Percentiles rank a stretch among this genome's conserved stretches.
Evolutionary conservation across 768 basidiomycete genomes (phyloP).

Genomic region (Gyrodon lividus): DNA sequence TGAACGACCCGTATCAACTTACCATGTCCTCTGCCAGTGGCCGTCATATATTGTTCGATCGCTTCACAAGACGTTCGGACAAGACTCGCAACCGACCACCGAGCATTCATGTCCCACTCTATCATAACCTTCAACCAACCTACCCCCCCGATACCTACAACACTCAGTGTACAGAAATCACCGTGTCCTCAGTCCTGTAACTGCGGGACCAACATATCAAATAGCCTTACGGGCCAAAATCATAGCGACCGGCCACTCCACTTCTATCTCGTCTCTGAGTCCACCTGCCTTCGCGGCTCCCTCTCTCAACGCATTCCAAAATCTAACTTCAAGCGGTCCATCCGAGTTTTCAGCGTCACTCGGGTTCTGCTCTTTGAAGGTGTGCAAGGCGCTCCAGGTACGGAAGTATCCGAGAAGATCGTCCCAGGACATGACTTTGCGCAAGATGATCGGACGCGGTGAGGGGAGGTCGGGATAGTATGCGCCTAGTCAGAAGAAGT

Average conservation of each 20-base stretch:
- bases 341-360: conserved; percentile 47
- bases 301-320: conserved; percentile 54
- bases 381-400: conserved; percentile 70
- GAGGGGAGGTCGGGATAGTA: conserved; percentile 41
- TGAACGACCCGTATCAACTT: too few relatives aligned
- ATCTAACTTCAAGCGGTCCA: conserved; percentile 64
- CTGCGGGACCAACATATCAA: not conserved
- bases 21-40: too few relatives aligned
- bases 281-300: conserved; percentile 30
- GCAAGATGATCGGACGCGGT: conserved; percentile 47
- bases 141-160: not conserved
- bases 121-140: too few relatives aligned
- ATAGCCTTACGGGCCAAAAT: conserved; percentile 12
- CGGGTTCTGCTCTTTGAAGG: conserved; percentile 62
- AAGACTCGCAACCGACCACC: too few relatives aligned
- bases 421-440: conserved; percentile 60
- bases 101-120: too few relatives aligned
- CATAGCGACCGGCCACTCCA: conserved; percentile 42
- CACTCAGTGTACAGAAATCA: too few relatives aligned
- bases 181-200: too few relatives aligned
- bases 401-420: conserved; percentile 66
- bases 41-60: too few relatives aligned
- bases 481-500: conserved; percentile 29
- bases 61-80: too few relatives aligned
- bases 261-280: conserved; percentile 29